Evolutionary conservation across 106 monocot species (phyloP), one percentile per base, ranked within the genome.

Genomic region (Dioscorea zingiberensis): DNA sequence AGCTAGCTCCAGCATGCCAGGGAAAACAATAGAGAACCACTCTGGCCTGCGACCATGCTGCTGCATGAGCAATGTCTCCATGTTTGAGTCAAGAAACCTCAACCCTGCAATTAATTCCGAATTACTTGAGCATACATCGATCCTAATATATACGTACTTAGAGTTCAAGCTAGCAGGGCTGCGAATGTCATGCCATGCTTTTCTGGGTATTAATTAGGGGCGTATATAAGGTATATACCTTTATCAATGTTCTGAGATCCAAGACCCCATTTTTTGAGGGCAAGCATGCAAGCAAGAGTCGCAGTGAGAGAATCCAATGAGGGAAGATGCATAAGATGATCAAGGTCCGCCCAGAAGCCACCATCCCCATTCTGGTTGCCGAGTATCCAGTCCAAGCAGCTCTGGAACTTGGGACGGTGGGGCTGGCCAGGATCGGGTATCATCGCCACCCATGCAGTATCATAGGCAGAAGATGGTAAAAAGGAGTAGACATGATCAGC

Each of bases 1-100:
- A 11, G 74, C 67, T 21, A 74, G 45, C 59, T 74, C 74, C 12
- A 74, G 45, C 60, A 74, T 67, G 2, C 74, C 74, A 13, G 74
- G 74, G 60, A 74, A 74, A 3, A 74, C 60, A 7, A 74, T 61
- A 1, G 28, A 29, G 24, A 74, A 74, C 74, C 74, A 74, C 14
- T 38, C 17, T 13, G 60, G 74, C 0, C 23, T 1, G 22, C 13
- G 19, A 11, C 27, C 74, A 13, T 59, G 47, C 4, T 58, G 27
- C 27, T 65, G 17, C 21, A 22, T 15, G 17, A 73, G 47, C 21
- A 73, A 3, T 17, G 47, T 48, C 18, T 56, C 57, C 22, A 27
- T 49, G 57, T 56, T 65, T 14, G 45, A 18, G 9, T 30, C 45
- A 2, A 73, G 13, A 30, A 65, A 73, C 19, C 26, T 27, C 58